Percentiles rank a stretch among this genome's conserved stretches.
These are phyloP conservation scores for Salix viminalis DNA, from an alignment of 345 rosid genomes.

Conservation along the genomic window DNA sequence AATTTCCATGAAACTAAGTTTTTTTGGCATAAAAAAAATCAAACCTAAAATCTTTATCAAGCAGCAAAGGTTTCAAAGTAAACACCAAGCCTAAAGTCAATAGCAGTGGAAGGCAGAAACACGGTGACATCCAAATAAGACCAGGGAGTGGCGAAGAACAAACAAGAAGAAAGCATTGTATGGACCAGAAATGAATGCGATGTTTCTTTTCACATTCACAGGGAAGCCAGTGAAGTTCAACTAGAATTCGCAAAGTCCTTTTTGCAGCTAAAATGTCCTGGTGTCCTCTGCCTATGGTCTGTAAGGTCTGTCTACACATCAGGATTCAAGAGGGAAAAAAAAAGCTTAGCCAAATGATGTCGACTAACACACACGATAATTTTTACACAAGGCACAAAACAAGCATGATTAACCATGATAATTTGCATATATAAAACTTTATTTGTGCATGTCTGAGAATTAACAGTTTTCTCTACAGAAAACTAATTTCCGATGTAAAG, in stretches of 20 bases:
- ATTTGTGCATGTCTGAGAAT: slow-evolving; percentile 12
- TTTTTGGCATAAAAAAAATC: neutral
- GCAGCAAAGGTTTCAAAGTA: neutral
- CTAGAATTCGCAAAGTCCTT: neutral
- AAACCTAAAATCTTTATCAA: neutral
- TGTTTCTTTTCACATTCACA: neutral
- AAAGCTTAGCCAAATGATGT: neutral
- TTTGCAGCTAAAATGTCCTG: neutral
- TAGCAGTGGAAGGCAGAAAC: neutral
- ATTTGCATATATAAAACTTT: slow-evolving; percentile 2
- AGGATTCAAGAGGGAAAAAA: neutral
- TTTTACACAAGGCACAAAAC: neutral
- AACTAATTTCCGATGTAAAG: slow-evolving; percentile 6
- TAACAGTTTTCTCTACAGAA: slow-evolving; percentile 2
- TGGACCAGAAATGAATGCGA: neutral
- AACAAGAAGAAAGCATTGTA: neutral
- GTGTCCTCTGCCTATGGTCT: neutral
- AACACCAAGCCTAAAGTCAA: neutral
- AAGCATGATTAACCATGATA: neutral
- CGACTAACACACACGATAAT: neutral
- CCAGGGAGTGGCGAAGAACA: neutral
- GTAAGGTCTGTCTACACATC: neutral
- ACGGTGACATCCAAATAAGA: neutral
- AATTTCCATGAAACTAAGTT: neutral
- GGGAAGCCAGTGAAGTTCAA: neutral